Evolutionary conservation across 805 yeast species (phyloP).

Genomic region (Nakazawaea wickerhamii): DNA sequence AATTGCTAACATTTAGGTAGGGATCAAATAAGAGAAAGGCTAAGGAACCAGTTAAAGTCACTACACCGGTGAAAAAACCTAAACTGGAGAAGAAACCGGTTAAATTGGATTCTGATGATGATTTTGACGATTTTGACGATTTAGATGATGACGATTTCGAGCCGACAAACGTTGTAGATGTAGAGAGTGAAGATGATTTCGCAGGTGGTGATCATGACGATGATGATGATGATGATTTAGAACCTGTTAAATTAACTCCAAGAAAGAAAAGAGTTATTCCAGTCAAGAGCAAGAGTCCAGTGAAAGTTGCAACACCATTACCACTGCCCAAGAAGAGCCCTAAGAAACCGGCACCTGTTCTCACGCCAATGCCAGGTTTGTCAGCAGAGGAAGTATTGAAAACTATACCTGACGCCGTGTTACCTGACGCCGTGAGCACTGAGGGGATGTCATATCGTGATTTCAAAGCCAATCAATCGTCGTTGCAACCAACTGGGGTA

Average conservation of each 20-base stretch:
- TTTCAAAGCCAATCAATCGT: constrained; percentile 42
- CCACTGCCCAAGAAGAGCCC: constrained; percentile 8
- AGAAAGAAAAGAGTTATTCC: neutral
- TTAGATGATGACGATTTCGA: constrained; percentile 20
- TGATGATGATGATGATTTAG: constrained; percentile 6
- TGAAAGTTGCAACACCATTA: neutral
- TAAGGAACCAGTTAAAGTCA: constrained; percentile 1
- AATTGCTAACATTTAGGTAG: neutral
- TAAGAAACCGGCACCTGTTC: constrained; percentile 2
- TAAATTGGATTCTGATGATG: constrained; percentile 5
- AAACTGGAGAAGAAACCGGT: constrained; percentile 5
- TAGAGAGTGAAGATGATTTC: constrained; percentile 14
- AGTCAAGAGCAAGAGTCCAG: constrained; percentile 13
- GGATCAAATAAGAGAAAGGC: constrained; percentile 1
- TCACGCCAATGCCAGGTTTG: constrained; percentile 16
- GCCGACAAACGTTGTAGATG: constrained; percentile 16
- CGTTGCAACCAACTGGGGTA: constrained; percentile 28
- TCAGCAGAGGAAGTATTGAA: constrained; percentile 54
- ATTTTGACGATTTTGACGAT: constrained; percentile 8
- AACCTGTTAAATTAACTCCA: neutral
- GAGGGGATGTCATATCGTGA: constrained; percentile 53
- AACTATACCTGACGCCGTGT: constrained; percentile 68
- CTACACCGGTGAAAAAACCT: constrained; percentile 8
- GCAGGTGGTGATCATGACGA: constrained; percentile 3
- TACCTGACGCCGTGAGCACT: constrained; percentile 48